Conservation (phyloP, 2,329 filamentous ascomycete genomes). For the Cladobotryum mycophilum region DNA sequence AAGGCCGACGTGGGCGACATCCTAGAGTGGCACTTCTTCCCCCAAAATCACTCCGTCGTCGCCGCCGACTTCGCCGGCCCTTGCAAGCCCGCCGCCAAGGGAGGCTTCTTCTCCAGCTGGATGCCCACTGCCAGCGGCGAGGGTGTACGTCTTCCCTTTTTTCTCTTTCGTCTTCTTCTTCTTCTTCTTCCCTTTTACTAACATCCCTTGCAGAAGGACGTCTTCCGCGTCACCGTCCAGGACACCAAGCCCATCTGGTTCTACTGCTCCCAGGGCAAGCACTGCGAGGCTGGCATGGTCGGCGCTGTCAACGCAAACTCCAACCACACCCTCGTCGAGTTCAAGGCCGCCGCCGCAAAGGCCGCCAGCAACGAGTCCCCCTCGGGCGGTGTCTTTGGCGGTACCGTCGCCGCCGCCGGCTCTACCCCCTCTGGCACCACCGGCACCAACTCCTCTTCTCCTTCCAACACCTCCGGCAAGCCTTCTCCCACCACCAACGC, state of each 20-base stretch:
- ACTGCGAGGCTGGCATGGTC: conserved; percentile 10
- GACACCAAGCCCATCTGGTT: conserved; percentile 12
- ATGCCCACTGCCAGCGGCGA: not conserved
- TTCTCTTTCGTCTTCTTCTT: no score
- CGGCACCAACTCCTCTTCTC: not conserved
- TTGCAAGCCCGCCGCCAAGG: conserved; percentile 33
- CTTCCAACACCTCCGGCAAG: not conserved
- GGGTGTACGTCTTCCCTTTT: conserved; percentile 2
- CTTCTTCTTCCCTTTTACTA: not conserved
- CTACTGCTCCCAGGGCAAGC: conserved; percentile 12
- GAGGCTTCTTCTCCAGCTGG: conserved; percentile 14
- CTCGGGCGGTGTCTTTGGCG: conserved; percentile 5
- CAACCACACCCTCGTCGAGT: conserved; percentile 7
- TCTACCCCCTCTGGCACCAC: not conserved
- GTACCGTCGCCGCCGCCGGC: not conserved
- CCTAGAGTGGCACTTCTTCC: conserved; percentile 45
- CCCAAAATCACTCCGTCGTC: conserved; percentile 40
- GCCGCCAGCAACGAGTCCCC: not conserved
- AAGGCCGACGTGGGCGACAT: conserved; percentile 37
- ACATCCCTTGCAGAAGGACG: conserved; percentile 10
- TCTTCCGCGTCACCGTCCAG: conserved; percentile 14
- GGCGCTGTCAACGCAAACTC: conserved; percentile 10
- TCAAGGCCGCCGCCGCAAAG: conserved; percentile 6
- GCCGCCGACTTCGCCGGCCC: conserved; percentile 42
- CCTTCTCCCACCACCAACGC: not conserved